Evolutionary conservation across 345 rosid genomes (phyloP), one percentile per base, ranked within the genome.

Genomic region (Kandelia obovata): DNA sequence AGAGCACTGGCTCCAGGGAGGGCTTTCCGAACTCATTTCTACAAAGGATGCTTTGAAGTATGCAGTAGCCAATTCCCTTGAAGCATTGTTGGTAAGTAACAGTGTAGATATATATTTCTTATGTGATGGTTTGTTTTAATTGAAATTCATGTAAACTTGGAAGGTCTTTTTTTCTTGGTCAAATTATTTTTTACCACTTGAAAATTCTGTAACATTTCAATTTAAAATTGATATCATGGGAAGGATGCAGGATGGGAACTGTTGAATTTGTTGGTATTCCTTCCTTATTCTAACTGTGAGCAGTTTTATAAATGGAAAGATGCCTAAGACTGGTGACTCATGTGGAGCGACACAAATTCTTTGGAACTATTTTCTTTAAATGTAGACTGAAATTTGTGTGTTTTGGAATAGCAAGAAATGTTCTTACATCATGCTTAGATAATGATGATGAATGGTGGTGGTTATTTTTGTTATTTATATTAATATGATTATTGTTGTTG

Each of bases 21-120:
- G 71, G 26, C 57, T 73, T 65, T 71, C 78, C 16, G 83, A 82
- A 49, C 65, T 73, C 27, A 57, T 74, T 56, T 87, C 86, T 73
- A 84, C 72, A 7, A 94, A 94, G 86, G 95, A 89, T 71, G 92
- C 89, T 63, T 81, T 94, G 49, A 91, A 88, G 78, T 77, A 68
- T 73, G 75, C 87, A n/a, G 66, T 87, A 47, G 71, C 81, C 65
- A 72, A 76, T 72, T 73, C 82, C 23, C 88, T 94, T 47, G 87
- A 82, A 73, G 66, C 58, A 2, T 73, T 74, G 57, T 71, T 94
- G 96, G 98, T 91, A 74, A 84, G 89, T 72, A 53, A 63, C 32
- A 53, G 20, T 62, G 21, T 49, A 28, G 26, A 43, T 11, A 11
- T 43, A 62, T 52, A 25, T 8, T 37, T 5, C 56, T 67, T 65